Percentiles rank a stretch among this genome's conserved stretches.
Conservation (phyloP, 2,329 filamentous ascomycete species). For the Polychaeton citri region DNA sequence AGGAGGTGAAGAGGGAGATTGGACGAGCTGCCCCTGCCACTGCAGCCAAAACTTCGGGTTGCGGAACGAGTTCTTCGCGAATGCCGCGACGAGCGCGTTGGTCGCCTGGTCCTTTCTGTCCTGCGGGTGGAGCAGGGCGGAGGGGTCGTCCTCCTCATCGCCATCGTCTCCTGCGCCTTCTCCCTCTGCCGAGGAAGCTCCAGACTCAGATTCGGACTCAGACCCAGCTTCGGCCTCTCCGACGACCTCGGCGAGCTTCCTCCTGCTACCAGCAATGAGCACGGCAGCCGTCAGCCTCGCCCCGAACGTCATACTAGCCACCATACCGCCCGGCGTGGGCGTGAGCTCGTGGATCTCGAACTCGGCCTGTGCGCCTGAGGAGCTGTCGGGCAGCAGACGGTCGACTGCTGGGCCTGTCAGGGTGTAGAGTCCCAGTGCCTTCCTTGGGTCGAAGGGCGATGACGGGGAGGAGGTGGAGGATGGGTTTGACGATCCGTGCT, state of each 20-base stretch:
- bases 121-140: neutral
- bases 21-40: constrained; percentile 5
- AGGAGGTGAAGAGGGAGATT: too few relatives aligned
- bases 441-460: constrained; percentile 1
- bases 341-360: constrained; percentile 7
- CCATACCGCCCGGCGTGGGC: constrained; percentile 1
- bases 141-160: constrained; percentile 1
- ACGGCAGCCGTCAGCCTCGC: neutral
- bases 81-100: neutral
- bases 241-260: constrained; percentile 3
- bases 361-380: neutral
- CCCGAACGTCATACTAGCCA: constrained; percentile 2
- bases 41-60: constrained; percentile 10
- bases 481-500: neutral
- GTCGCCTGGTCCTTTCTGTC: neutral
- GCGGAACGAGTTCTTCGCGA: constrained; percentile 5
- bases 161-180: constrained; percentile 5
- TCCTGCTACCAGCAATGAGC: constrained; percentile 5
- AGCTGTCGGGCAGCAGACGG: neutral
- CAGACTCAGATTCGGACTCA: neutral
- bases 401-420: neutral
- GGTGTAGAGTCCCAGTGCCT: constrained; percentile 1
- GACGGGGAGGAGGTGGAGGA: neutral
- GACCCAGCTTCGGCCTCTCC: constrained; percentile 1
- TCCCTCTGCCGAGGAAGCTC: neutral